Percentiles rank a stretch among this genome's conserved stretches.
phyloP scores from a whole-genome alignment of 75 land plant species.

The Pseudotsuga menziesii region DNA sequence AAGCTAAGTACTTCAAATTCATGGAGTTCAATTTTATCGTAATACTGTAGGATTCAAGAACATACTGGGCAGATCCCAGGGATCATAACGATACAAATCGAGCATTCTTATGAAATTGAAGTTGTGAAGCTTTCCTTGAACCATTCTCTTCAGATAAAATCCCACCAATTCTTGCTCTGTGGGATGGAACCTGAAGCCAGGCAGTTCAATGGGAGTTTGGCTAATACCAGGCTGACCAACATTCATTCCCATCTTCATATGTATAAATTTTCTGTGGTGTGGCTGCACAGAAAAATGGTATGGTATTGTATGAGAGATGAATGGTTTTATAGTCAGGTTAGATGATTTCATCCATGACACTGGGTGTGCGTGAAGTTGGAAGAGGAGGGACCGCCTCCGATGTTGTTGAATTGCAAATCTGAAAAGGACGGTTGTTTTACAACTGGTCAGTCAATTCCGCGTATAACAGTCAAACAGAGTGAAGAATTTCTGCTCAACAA shows the following conservation, averaged over 20 bases:
- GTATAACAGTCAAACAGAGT: too few relatives aligned
- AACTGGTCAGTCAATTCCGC: too few relatives aligned
- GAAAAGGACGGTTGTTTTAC: too few relatives aligned
- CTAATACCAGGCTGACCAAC: background rate
- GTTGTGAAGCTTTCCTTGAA: constrained; percentile 1
- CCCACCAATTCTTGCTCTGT: constrained; percentile 37
- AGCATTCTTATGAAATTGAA: constrained; percentile 14
- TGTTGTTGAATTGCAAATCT: too few relatives aligned
- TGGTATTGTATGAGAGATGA: too few relatives aligned
- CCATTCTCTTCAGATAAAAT: constrained; percentile 16
- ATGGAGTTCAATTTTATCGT: too few relatives aligned
- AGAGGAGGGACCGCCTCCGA: too few relatives aligned
- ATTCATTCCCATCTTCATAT: background rate
- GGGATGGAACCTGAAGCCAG: constrained; percentile 34
- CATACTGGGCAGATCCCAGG: constrained; percentile 30
- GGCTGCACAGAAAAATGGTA: background rate
- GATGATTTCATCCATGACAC: too few relatives aligned
- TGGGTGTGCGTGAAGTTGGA: too few relatives aligned
- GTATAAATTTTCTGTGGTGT: background rate
- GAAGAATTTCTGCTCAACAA: too few relatives aligned
- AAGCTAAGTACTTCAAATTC: background rate
- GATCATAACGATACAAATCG: constrained; percentile 20
- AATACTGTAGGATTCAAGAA: background rate
- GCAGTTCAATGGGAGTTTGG: background rate
- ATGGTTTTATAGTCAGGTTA: too few relatives aligned